A percentile compares a stretch with the other conserved stretches of the same genome.
Evolutionary conservation across 192 early-diverging fungal species (phyloP).

Genomic region (Linnemannia zychae): DNA sequence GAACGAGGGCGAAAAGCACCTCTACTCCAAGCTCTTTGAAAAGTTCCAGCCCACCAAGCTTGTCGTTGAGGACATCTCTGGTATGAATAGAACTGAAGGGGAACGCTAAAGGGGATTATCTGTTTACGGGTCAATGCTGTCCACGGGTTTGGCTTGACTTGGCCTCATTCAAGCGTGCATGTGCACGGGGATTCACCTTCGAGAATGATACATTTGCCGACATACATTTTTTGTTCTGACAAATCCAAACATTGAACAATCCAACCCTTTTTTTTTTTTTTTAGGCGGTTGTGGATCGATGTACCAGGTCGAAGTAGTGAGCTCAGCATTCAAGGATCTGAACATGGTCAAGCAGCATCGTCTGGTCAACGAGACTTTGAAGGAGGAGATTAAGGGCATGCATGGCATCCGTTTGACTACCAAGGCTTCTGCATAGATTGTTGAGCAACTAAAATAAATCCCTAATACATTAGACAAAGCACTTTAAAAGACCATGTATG

Average conservation of each 20-base stretch:
- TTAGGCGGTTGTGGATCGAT: constrained; percentile 96
- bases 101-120: no score
- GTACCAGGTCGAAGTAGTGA: constrained; percentile 93
- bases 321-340: constrained; percentile 80
- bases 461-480: background rate
- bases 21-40: constrained; percentile 81
- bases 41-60: constrained; percentile 79
- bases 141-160: no score
- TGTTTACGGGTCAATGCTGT: no score
- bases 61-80: constrained; percentile 86
- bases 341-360: constrained; percentile 91
- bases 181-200: no score
- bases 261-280: background rate
- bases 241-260: background rate
- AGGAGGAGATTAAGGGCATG: constrained; percentile 93
- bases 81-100: constrained; percentile 46
- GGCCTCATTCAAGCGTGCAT: no score
- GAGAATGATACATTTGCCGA: background rate
- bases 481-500: no score
- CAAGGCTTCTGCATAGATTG: constrained; percentile 30
- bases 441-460: background rate
- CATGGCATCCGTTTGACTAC: constrained; percentile 83
- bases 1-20: constrained; percentile 76
- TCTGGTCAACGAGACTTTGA: constrained; percentile 87
- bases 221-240: background rate